Evolutionary conservation across 2,329 filamentous ascomycete species (phyloP).

Genomic region (Sclerotinia nivalis): DNA sequence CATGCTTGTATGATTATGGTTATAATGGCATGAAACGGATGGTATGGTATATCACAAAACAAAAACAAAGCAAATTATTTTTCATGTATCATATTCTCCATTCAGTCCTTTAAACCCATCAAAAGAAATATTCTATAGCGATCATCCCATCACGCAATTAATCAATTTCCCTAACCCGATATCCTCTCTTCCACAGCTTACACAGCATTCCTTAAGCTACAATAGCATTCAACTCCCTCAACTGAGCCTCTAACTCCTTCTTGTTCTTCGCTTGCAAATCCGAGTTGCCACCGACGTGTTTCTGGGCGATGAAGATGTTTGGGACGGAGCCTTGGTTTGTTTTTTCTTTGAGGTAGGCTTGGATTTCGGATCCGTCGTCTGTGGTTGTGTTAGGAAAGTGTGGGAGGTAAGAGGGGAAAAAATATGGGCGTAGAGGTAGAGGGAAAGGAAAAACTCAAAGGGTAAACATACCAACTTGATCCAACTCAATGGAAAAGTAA

Average conservation of each 20-base stretch:
- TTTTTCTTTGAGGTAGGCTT: constrained; percentile 78
- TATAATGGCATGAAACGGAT: not conserved
- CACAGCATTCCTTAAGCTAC: not conserved
- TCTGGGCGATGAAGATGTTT: constrained; percentile 87
- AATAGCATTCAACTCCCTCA: constrained; percentile 64
- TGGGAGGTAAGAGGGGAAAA: too few relatives aligned
- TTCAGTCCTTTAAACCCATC: not conserved
- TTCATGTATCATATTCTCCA: constrained; percentile 18
- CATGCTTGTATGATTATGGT: constrained; percentile 6
- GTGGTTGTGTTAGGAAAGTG: too few relatives aligned
- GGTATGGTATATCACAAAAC: not conserved
- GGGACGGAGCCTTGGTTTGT: constrained; percentile 86
- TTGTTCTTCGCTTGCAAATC: constrained; percentile 67
- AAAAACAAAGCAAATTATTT: not conserved
- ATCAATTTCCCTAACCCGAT: not conserved
- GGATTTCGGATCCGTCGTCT: constrained; percentile 83
- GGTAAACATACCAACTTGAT: constrained; percentile 69
- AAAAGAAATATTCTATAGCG: not conserved
- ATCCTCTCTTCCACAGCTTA: not conserved
- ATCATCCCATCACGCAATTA: not conserved
- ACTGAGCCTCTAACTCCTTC: constrained; percentile 65
- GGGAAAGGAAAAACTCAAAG: not conserved
- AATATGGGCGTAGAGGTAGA: not conserved
- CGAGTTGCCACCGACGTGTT: constrained; percentile 97
- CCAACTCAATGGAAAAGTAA: constrained; percentile 77